Evolutionary conservation across 208 protist genomes (phyloP), one percentile per base, ranked within the genome.

Genomic region (Zelonia costaricensis): DNA sequence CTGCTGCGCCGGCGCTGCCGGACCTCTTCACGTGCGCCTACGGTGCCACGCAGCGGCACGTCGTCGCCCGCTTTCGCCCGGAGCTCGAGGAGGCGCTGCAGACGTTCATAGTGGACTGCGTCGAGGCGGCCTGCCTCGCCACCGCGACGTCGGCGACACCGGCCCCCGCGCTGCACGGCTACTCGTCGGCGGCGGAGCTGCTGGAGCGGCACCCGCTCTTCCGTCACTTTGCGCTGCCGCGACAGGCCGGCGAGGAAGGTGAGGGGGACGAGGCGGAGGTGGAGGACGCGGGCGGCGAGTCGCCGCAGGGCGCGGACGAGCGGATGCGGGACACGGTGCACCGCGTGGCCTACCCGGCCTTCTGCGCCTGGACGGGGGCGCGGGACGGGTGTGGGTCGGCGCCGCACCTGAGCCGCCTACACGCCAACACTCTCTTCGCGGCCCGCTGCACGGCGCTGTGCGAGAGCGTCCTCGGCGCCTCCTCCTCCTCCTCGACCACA

Each of bases 401-500:
- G 8, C 79, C 79, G 35, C 74, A 83, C 40, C 31, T 91, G 2
- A 31, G 57, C 10, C 68, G 87, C 3, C 45, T 84, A 22, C 79
- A 84, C 42, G 63, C 78, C 40, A 93, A 93, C 47, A 77, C 87
- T 16, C 69, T 93, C 39, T 89, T 86, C 31, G 33, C 60, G 3
- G 69, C 65, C 10, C 52, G 70, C 27, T 80, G 64, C 68, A 47
- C 46, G 2, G 53, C 68, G 0, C 52, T 69, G 13, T 63, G 46
- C 38, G 63, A 69, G 20, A 56, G 46, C 5, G 40, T 72, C 5
- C 25, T 20, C 10, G n/a, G 12, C 28, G 39, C 28, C 9, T 18
- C 20, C 6, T 5, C 20, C 1, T 8, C 20, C 23, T n/a, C n/a
- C 0, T 33, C 15, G 22, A 45, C 3, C 0, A 43, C 8, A 23